Conservation (phyloP, 1,284 basidiomycete genomes). For the Tilletia setariae region DNA sequence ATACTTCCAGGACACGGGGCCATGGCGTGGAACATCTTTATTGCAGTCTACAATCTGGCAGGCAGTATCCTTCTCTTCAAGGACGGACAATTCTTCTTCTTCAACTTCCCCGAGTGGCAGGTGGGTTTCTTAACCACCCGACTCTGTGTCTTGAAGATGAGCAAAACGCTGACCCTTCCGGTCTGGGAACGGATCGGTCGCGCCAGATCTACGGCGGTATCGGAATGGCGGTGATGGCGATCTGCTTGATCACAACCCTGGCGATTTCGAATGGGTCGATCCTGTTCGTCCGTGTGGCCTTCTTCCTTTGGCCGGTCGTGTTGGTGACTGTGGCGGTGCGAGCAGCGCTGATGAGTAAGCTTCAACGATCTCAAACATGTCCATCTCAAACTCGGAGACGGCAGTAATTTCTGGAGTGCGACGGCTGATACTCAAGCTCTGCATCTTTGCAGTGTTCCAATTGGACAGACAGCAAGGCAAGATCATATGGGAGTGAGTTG, state of each 20-base stretch:
- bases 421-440: background rate
- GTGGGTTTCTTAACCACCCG: no score
- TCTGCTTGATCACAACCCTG: slow-evolving; percentile 64
- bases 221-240: slow-evolving; percentile 62
- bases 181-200: no score
- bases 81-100: slow-evolving; percentile 68
- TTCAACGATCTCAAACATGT: background rate
- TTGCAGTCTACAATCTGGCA: slow-evolving; percentile 69
- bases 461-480: slow-evolving; percentile 56
- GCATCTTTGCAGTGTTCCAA: slow-evolving; percentile 35
- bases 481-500: slow-evolving; percentile 64
- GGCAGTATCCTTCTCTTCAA: slow-evolving; percentile 68
- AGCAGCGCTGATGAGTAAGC: slow-evolving; percentile 70
- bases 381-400: background rate
- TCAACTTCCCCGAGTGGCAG: slow-evolving; percentile 63
- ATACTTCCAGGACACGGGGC: slow-evolving; percentile 58
- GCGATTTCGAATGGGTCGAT: slow-evolving; percentile 71
- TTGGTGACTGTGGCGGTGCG: slow-evolving; percentile 67
- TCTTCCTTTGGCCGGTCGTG: slow-evolving; percentile 71
- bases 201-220: slow-evolving; percentile 74
- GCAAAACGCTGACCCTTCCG: no score
- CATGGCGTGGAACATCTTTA: slow-evolving; percentile 69
- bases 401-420: background rate
- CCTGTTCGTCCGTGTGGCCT: slow-evolving; percentile 67
- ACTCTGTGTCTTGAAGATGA: no score